phyloP scores from a whole-genome alignment of 345 rosid genomes.

The Viola odorata region DNA sequence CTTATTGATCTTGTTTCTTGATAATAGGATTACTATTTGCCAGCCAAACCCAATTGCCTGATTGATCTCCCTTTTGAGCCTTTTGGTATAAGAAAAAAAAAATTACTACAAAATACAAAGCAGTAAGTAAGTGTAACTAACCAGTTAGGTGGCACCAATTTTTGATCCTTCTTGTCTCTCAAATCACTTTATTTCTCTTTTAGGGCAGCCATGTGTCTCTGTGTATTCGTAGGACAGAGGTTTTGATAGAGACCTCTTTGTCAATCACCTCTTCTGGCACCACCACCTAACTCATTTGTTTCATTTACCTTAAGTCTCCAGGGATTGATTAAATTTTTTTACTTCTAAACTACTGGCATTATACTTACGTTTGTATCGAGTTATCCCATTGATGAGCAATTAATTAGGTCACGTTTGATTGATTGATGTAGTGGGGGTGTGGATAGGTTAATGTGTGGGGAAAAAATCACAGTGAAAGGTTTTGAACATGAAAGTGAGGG shows the following conservation, averaged over 20 bases:
- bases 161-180: neutral
- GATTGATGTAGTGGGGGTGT: too few species aligned
- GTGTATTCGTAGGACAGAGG: conserved; percentile 1
- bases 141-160: neutral
- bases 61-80: neutral
- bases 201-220: conserved; percentile 13
- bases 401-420: too few species aligned
- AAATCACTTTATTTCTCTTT: neutral
- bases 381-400: too few species aligned
- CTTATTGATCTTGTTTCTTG: neutral
- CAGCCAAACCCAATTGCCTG: neutral
- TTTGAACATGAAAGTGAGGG: conserved; percentile 30
- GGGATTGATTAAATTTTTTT: neutral
- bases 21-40: neutral
- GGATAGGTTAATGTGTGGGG: too few species aligned
- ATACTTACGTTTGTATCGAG: neutral
- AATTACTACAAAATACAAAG: neutral
- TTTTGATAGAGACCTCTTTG: neutral
- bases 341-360: neutral
- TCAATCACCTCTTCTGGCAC: neutral
- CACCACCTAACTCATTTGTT: neutral
- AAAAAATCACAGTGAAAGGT: conserved; percentile 6
- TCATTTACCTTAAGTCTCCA: neutral
- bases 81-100: neutral
- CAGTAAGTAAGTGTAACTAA: neutral